These are phyloP conservation scores for Diversispora eburnea DNA, from an alignment of 192 early-diverging fungal species.

Conservation along the genomic window DNA sequence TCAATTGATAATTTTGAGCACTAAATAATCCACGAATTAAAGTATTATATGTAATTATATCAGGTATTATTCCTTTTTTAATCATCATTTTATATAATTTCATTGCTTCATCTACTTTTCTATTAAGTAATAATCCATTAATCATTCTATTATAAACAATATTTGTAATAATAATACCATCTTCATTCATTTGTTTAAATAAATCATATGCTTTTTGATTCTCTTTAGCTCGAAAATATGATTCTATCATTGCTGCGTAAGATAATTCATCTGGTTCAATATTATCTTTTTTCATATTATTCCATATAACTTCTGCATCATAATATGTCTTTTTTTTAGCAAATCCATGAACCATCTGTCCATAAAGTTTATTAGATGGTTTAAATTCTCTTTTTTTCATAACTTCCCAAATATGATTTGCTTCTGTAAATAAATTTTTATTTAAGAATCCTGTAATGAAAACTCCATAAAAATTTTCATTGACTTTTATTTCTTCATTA, in stretches of 20 bases:
- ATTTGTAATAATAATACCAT: conserved; percentile 6
- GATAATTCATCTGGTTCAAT: conserved; percentile 16
- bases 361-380: conserved; percentile 7
- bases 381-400: conserved; percentile 1
- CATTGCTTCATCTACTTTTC: not conserved
- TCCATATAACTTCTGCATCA: conserved; percentile 1
- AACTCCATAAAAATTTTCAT: conserved; percentile 5
- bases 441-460: conserved; percentile 23
- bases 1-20: not conserved
- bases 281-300: conserved; percentile 8
- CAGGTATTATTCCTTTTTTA: not conserved
- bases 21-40: conserved; percentile 11
- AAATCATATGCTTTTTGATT: not conserved
- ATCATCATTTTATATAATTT: not conserved
- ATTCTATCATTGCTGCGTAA: conserved; percentile 24
- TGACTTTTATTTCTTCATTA: not conserved
- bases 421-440: not conserved
- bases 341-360: conserved; percentile 11
- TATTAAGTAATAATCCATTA: conserved; percentile 15
- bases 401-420: conserved; percentile 1
- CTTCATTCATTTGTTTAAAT: conserved; percentile 20
- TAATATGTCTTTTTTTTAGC: not conserved
- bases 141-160: conserved; percentile 25
- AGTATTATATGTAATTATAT: conserved; percentile 21
- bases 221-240: conserved; percentile 7